Percentiles rank a stretch among this genome's conserved stretches.
Evolutionary conservation across 2,329 filamentous ascomycete genomes (phyloP).

Genomic region (Hirsutella rhossiliensis): DNA sequence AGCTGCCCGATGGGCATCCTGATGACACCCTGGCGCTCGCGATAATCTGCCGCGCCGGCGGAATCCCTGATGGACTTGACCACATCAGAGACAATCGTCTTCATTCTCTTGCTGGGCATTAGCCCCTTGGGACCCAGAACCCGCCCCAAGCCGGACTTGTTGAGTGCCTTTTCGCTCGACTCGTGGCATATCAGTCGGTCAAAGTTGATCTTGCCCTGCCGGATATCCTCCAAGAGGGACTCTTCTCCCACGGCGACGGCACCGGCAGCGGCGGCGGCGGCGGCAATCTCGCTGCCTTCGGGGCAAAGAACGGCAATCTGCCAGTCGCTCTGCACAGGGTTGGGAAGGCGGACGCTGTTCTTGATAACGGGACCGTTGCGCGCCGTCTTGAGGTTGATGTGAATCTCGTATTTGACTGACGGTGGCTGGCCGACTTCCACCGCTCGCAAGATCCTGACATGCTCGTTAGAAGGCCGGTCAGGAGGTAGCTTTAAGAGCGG

Average conservation of each 20-base stretch:
- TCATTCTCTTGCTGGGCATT: conserved; percentile 83
- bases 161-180: conserved; percentile 64
- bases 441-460: conserved; percentile 72
- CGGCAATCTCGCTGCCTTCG: conserved; percentile 62
- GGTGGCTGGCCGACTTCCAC: conserved; percentile 79
- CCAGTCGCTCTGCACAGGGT: conserved; percentile 79
- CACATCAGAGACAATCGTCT: conserved; percentile 79
- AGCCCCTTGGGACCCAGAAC: conserved; percentile 79
- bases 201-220: conserved; percentile 66
- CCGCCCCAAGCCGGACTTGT: conserved; percentile 68
- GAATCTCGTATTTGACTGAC: conserved; percentile 75
- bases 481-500: neutral
- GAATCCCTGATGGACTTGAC: conserved; percentile 65
- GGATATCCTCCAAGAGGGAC: conserved; percentile 68
- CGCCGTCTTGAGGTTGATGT: conserved; percentile 68
- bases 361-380: conserved; percentile 82
- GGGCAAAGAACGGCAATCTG: conserved; percentile 85
- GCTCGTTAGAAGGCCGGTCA: neutral
- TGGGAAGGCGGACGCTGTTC: conserved; percentile 77
- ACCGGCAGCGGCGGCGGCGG: conserved; percentile 64
- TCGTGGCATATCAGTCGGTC: conserved; percentile 81
- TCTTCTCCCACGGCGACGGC: conserved; percentile 79
- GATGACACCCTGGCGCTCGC: conserved; percentile 74
- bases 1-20: conserved; percentile 86
- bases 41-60: conserved; percentile 74